phyloP scores from a whole-genome alignment of 1,284 basidiomycete genomes.

The Pseudozyma thailandica region DNA sequence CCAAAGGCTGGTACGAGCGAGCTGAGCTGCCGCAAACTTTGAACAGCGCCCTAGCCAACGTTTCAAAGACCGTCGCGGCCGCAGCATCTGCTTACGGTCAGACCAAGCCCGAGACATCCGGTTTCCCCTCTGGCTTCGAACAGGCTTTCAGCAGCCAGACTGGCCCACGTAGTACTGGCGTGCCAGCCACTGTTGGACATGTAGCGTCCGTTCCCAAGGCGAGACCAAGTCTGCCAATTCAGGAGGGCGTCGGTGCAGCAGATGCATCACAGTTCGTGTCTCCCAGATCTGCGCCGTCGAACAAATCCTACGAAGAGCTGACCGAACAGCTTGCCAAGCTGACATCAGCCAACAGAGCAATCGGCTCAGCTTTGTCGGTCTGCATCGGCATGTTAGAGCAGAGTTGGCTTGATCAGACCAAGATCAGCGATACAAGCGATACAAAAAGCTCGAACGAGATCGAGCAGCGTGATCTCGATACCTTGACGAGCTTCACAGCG shows the following conservation, averaged over 20 bases:
- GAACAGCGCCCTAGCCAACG: slow-evolving; percentile 49
- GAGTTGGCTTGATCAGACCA: slow-evolving; percentile 28
- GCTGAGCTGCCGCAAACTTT: slow-evolving; percentile 48
- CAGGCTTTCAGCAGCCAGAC: slow-evolving; percentile 32
- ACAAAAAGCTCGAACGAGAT: slow-evolving; percentile 3
- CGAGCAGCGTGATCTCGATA: slow-evolving; percentile 33
- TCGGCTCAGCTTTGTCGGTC: slow-evolving; percentile 42
- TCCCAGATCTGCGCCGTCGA: background rate
- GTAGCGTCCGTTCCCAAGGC: slow-evolving; percentile 11
- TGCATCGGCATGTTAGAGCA: slow-evolving; percentile 48
- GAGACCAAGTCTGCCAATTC: slow-evolving; percentile 3
- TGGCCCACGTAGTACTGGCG: slow-evolving; percentile 5
- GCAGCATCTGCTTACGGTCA: slow-evolving; percentile 30
- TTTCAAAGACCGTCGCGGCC: slow-evolving; percentile 50
- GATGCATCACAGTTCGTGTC: background rate
- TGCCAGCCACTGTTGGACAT: slow-evolving; percentile 23
- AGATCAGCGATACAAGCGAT: background rate
- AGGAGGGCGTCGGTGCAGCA: background rate
- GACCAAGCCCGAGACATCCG: slow-evolving; percentile 16
- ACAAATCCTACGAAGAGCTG: slow-evolving; percentile 11
- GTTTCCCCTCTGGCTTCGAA: slow-evolving; percentile 45
- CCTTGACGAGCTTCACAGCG: slow-evolving; percentile 55
- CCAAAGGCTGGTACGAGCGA: slow-evolving; percentile 57
- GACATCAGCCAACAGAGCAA: slow-evolving; percentile 40
- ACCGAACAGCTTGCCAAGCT: slow-evolving; percentile 26